Percentiles rank a stretch among this genome's conserved stretches.
These are phyloP conservation scores for Tanacetum coccineum DNA, from an alignment of 129 eudicot species.

Conservation along the genomic window DNA sequence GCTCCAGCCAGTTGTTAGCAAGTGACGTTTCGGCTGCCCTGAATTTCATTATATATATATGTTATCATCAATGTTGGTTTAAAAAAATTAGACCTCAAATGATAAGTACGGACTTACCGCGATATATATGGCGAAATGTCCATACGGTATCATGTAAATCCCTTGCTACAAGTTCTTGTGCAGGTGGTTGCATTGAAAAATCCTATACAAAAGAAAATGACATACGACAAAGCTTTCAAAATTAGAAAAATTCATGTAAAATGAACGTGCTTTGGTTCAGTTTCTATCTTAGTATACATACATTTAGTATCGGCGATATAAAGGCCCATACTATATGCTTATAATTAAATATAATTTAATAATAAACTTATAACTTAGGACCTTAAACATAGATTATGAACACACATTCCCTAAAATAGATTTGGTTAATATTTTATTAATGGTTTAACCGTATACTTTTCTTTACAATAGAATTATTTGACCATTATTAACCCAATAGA, in stretches of 20 bases:
- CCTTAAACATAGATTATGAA: no score
- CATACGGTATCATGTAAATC: slow-evolving; percentile 84
- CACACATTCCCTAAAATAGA: no score
- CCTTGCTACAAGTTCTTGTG: slow-evolving; percentile 85
- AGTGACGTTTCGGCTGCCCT: slow-evolving; percentile 99
- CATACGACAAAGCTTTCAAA: not conserved
- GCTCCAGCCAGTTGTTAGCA: slow-evolving; percentile 99
- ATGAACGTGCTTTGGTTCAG: no score
- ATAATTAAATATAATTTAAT: no score
- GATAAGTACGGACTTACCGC: slow-evolving; percentile 47
- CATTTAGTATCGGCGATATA: no score
- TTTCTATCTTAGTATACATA: no score
- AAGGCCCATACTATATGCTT: no score
- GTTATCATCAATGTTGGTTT: not conserved
- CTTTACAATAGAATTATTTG: no score
- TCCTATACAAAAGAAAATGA: slow-evolving; percentile 44
- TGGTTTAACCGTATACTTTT: no score
- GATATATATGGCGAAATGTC: slow-evolving; percentile 96
- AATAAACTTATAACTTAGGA: no score
- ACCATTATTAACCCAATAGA: not conserved
- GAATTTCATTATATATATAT: slow-evolving; percentile 11
- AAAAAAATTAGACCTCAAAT: not conserved
- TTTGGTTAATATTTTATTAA: no score
- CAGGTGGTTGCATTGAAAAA: slow-evolving; percentile 95
- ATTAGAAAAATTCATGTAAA: no score